These are phyloP conservation scores for Paracoccidioides brasiliensis DNA, from an alignment of 2,329 filamentous ascomycete genomes.

Conservation along the genomic window DNA sequence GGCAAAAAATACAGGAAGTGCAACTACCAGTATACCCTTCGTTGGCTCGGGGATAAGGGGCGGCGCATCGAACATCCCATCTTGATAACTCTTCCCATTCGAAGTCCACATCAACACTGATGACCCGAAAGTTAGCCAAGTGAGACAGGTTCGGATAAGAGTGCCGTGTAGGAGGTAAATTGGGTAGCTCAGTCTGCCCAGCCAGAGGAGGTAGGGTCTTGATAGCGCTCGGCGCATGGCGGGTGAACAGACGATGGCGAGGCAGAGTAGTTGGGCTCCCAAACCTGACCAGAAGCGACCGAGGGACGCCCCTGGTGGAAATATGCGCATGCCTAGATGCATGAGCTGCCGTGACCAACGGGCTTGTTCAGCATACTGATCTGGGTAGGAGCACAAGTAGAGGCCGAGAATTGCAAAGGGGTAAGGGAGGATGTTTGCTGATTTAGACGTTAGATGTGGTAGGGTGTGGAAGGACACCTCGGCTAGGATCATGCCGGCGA, in stretches of 20 bases:
- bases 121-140: conserved; percentile 46
- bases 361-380: conserved; percentile 41
- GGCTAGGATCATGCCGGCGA: conserved; percentile 49
- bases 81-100: neutral
- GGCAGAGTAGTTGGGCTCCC: conserved; percentile 36
- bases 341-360: conserved; percentile 36
- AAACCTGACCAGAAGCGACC: conserved; percentile 39
- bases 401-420: conserved; percentile 41
- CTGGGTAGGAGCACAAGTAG: conserved; percentile 48
- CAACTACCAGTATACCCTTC: conserved; percentile 25
- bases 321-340: conserved; percentile 12
- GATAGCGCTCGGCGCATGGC: conserved; percentile 41
- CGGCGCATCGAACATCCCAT: neutral
- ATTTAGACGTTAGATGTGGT: conserved; percentile 33
- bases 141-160: conserved; percentile 45
- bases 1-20: conserved; percentile 35
- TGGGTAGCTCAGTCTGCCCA: conserved; percentile 51
- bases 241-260: conserved; percentile 42
- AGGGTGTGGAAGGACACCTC: conserved; percentile 42
- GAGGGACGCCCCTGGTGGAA: conserved; percentile 32
- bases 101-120: conserved; percentile 13
- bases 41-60: conserved; percentile 25
- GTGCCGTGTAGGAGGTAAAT: conserved; percentile 52
- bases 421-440: conserved; percentile 34
- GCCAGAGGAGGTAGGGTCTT: conserved; percentile 44